Evolutionary conservation across 345 rosid genomes (phyloP), one percentile per base, ranked within the genome.

Genomic region (Arabidopsis arenosa): DNA sequence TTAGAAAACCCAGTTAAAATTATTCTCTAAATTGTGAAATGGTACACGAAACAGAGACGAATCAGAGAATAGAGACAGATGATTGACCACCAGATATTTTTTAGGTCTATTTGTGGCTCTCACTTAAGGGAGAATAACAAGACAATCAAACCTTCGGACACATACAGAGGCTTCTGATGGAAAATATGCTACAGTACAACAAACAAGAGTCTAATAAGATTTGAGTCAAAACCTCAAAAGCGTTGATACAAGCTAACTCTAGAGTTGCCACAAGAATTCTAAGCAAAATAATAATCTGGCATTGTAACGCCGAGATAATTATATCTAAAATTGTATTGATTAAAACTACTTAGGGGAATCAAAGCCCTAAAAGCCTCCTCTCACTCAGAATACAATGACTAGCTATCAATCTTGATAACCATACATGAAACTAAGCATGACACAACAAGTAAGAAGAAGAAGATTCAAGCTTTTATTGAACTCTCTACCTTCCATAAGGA

Each of bases 401-500:
- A 63, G 63, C 70, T 63, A 54, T 43, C 70, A 63, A 52, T 54
- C 54, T 73, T 73, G 62, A 64, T 64, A 58, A 58, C 73, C 66
- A 58, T 37, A 62, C 63, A 54, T 23, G 51, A 68, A 1, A n/a
- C 51, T 21, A 37, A 53, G 28, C 60, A 61, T 10, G 63, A 28
- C 18, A 49, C 1, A 57, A 17, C 0, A 9, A 35, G 15, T 7
- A 51, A 61, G 44, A 63, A 61, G 44, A 63, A 61, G 33, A 70
- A 36, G 73, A 49, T 12, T 54, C 23, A 36, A 76, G 65, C 70
- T 61, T 35, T 69, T 35, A 44, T 62, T 10, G 2, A 66, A 37
- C 53, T 45, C 75, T 84, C 84, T 89, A 93, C 83, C 97, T 88
- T 65, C 89, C 90, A 12, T 93, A 93, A 7, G 98, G 98, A 74